Evolutionary conservation across 2,329 filamentous ascomycete species (phyloP), one percentile per base, ranked within the genome.

Genomic region (Nemania diffusa): DNA sequence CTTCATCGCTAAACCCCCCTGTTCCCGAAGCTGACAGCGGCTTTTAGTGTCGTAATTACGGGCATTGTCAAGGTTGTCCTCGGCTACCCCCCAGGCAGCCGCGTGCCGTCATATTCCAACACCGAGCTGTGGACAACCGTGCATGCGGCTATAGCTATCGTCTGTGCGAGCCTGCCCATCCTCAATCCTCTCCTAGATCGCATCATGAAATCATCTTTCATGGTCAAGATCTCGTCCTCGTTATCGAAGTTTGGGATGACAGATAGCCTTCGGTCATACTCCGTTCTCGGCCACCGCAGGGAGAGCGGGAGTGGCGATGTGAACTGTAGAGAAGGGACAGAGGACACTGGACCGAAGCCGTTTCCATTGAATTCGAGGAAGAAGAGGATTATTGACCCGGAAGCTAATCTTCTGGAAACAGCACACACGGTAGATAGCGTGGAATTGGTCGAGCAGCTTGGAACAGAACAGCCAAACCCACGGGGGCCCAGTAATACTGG

Each of bases 81-180:
- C 9, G 61, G 70, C 20, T 72, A 72, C 37, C 24, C 40, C 5
- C 70, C 68, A 3, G 46, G 57, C 2, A 69, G 53, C 46, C 68
- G 68, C 17, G 51, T 62, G 17, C 65, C 65, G 5, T 63, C 65
- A 26, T 67, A 64, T 48, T n/a, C 6, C 7, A 40, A 62, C 0
- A 70, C 68, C 1, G 40, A 62, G n/a, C 46, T 72, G 7, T 76
- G 73, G 74, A 73, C 73, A 1, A 70, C 69, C 1, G 69, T 72
- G 5, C 73, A 76, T 58, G 55, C 65, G 0, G 67, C 71, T n/a
- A 72, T 69, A 3, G 73, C 71, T 8, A 73, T 76, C 11, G 64
- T 75, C 1, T 75, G 74, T 15, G 8, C 50, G 15, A 29, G 48
- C 13, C 5, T 29, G 9, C 26, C 48, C 5, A 29, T 51, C 3